Evolutionary conservation across 1,284 basidiomycete genomes (phyloP), one percentile per base, ranked within the genome.

Genomic region (Trichosporon asahii): DNA sequence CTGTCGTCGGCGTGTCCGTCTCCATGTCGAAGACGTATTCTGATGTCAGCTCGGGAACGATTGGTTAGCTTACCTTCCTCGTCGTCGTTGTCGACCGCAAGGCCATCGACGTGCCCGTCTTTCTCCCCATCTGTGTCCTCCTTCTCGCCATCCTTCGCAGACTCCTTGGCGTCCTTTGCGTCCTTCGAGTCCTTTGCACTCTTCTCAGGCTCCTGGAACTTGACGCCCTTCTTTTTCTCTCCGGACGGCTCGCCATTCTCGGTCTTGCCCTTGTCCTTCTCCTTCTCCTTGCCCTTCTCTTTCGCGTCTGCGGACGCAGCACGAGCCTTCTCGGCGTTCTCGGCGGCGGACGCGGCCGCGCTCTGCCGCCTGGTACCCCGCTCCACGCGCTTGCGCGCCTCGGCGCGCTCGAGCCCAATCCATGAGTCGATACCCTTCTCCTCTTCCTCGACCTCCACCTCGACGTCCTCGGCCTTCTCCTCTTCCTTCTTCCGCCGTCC

Each of bases 21-120:
- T 84, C 83, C 71, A 84, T 80, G 64, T 84, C 83, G 65, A 84
- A 84, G 18, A 84, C 81, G 66, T 80, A 76, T 40, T 81, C 82
- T 82, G 65, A 6, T 12, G 69, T 70, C 40, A 72, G 69, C 35
- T 64, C 12, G 35, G 9, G 35, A 37, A 37, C 31, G 4, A 11
- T 23, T 14, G 8, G 15, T 21, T 11, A 40, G 66, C 76, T 73
- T 68, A 77, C 76, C 77, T 12, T 76, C 76, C 5, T 73, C 70
- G 31, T 70, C 70, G 31, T 70, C 68, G 53, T 76, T 73, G 5
- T 68, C 49, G 35, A 65, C 68, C 0, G 70, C 64, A 7, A 49
- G 61, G 11, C 31, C 70, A 12, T 70, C 68, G 49, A 23, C 63
- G 33, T 66, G 60, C 15, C 66, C 70, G 63, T 70, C 69, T 18